These are phyloP conservation scores for Teunomyces pallodes DNA, from an alignment of 805 yeast species.

Conservation along the genomic window DNA sequence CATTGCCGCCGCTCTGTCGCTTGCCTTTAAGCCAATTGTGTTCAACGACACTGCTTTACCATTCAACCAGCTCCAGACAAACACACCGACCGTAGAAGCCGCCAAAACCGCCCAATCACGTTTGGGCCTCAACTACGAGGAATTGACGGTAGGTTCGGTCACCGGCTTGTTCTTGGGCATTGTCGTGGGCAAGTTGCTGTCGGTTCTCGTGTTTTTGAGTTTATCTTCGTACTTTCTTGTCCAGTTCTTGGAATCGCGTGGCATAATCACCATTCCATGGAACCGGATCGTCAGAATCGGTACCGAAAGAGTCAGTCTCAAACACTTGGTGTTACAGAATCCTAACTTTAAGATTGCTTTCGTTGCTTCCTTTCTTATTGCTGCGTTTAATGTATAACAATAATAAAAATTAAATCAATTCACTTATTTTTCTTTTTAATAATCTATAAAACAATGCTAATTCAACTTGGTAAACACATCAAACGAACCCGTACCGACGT, in stretches of 20 bases:
- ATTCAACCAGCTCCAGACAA: slow-evolving; percentile 1
- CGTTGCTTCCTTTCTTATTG: slow-evolving; percentile 51
- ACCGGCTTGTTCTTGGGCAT: slow-evolving; percentile 59
- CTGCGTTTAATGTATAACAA: slow-evolving; percentile 49
- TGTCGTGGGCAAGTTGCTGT: slow-evolving; percentile 58
- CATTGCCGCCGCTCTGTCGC: slow-evolving; percentile 5
- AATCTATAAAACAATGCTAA: not conserved
- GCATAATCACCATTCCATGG: slow-evolving; percentile 50
- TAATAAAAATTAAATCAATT: not conserved
- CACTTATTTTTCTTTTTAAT: not conserved
- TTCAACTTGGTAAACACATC: slow-evolving; percentile 65
- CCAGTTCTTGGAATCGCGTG: slow-evolving; percentile 57
- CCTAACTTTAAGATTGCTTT: slow-evolving; percentile 63
- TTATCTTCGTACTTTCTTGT: slow-evolving; percentile 39
- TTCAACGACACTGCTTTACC: slow-evolving; percentile 9
- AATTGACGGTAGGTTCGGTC: slow-evolving; percentile 61
- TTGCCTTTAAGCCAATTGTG: not conserved
- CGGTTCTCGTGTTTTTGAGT: slow-evolving; percentile 49
- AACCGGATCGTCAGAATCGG: slow-evolving; percentile 32
- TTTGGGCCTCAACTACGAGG: slow-evolving; percentile 55
- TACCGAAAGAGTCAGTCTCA: slow-evolving; percentile 40
- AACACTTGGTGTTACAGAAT: slow-evolving; percentile 52
- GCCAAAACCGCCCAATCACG: slow-evolving; percentile 13
- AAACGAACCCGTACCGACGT: slow-evolving; percentile 95
- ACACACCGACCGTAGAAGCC: not conserved